phyloP scores from a whole-genome alignment of 805 yeast genomes.

The Wickerhamomyces subpelliculosus region DNA sequence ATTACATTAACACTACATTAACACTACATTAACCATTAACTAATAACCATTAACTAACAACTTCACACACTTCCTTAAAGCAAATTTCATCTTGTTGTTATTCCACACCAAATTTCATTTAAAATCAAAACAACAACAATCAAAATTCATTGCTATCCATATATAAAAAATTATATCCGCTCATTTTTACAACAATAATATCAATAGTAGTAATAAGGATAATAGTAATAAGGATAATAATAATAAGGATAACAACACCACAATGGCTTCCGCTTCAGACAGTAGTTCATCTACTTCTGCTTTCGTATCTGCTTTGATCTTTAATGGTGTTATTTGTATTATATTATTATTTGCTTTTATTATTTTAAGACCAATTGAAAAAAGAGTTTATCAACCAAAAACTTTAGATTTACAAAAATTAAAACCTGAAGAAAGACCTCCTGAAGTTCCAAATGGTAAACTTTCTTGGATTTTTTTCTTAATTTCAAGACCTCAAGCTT shows the following conservation, averaged over 20 bases:
- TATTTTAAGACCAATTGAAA: constrained; percentile 53
- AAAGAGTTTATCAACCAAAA: constrained; percentile 78
- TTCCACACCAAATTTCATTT: too few species aligned
- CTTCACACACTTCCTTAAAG: too few species aligned
- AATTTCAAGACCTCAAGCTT: constrained; percentile 49
- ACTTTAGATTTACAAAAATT: constrained; percentile 34
- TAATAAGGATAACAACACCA: not conserved
- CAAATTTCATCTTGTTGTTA: too few species aligned
- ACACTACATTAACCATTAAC: too few species aligned
- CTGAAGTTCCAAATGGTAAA: constrained; percentile 57
- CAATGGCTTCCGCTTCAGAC: constrained; percentile 13
- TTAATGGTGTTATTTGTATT: constrained; percentile 54
- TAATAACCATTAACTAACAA: too few species aligned
- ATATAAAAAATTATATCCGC: too few species aligned
- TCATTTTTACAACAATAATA: too few species aligned
- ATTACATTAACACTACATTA: too few species aligned
- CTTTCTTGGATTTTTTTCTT: constrained; percentile 51
- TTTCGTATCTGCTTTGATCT: constrained; percentile 64
- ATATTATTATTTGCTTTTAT: constrained; percentile 58
- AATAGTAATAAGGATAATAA: too few species aligned
- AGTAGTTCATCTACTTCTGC: constrained; percentile 62
- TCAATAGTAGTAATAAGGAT: too few species aligned
- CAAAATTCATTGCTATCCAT: too few species aligned
- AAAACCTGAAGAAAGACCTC: constrained; percentile 47
- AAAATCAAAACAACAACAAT: too few species aligned